Evolutionary conservation across 2,329 filamentous ascomycete genomes (phyloP).

Genomic region (Neopestalotiopsis rosae): DNA sequence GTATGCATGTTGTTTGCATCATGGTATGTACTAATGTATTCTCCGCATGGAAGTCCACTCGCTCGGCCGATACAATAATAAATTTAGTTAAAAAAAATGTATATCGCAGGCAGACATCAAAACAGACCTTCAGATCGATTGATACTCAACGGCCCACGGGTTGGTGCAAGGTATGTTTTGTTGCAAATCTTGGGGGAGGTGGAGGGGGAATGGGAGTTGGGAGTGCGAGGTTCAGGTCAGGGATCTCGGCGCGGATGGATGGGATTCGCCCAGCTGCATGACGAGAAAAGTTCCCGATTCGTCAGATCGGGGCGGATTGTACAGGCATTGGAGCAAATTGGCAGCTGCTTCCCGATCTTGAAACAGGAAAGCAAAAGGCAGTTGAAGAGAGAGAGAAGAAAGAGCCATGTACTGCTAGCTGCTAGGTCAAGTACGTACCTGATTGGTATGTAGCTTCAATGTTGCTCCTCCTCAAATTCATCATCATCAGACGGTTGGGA

Average conservation of each 20-base stretch:
- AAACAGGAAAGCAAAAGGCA: neutral
- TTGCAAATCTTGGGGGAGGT: too few species aligned
- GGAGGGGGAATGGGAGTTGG: too few species aligned
- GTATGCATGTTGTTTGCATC: too few species aligned
- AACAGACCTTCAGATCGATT: too few species aligned
- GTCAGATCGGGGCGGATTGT: neutral
- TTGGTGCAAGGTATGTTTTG: too few species aligned
- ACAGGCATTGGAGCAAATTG: neutral
- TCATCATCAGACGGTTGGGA: neutral
- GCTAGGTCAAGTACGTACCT: too few species aligned
- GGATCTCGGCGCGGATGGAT: neutral
- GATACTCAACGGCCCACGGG: too few species aligned
- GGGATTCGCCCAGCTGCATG: neutral
- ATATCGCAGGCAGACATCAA: too few species aligned
- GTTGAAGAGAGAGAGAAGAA: neutral
- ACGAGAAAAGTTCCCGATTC: conserved; percentile 1
- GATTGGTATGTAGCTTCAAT: neutral
- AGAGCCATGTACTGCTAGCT: neutral
- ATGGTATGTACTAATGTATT: too few species aligned
- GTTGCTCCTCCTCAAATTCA: neutral
- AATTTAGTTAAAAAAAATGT: too few species aligned
- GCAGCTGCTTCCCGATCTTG: neutral
- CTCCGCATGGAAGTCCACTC: too few species aligned
- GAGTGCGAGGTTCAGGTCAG: neutral
- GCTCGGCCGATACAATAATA: too few species aligned